phyloP scores from a whole-genome alignment of 352 stramenopile genomes.

The Stramenopiles sp. region DNA sequence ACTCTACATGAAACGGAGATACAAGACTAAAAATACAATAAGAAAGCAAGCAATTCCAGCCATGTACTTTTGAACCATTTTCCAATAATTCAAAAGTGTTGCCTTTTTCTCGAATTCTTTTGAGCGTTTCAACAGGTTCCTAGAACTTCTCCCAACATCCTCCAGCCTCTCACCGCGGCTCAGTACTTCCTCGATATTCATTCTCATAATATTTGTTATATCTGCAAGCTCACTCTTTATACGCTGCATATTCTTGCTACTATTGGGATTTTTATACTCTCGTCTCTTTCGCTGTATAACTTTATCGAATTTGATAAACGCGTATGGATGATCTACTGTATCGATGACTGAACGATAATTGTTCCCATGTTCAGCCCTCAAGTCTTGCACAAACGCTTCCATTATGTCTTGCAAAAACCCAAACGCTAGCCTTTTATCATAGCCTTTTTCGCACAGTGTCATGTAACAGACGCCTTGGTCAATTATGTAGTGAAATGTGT shows the following conservation, averaged over 20 bases:
- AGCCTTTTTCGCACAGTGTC: conserved; percentile 78
- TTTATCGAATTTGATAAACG: conserved; percentile 97
- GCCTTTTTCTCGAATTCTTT: not conserved
- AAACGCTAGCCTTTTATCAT: conserved; percentile 90
- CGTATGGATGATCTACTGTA: conserved; percentile 86
- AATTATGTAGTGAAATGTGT: conserved; percentile 88
- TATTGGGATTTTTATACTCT: conserved; percentile 88
- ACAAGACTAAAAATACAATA: not conserved
- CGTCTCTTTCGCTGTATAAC: conserved; percentile 91
- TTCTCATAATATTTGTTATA: conserved; percentile 97
- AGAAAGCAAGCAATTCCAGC: not conserved
- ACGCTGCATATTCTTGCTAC: conserved; percentile 75
- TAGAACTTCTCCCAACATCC: not conserved
- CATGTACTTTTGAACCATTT: not conserved
- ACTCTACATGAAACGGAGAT: conserved; percentile 4
- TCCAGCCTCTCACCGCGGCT: conserved; percentile 65
- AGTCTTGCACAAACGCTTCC: conserved; percentile 72
- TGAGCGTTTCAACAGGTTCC: not conserved
- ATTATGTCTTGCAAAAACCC: conserved; percentile 89
- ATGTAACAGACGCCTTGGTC: conserved; percentile 90
- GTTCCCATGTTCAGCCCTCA: conserved; percentile 31
- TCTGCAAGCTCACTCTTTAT: conserved; percentile 91
- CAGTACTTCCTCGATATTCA: conserved; percentile 87
- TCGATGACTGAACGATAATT: conserved; percentile 40
- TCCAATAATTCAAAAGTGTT: not conserved